Evolutionary conservation across 2,329 filamentous ascomycete species (phyloP).

Genomic region (Apiospora sp.): DNA sequence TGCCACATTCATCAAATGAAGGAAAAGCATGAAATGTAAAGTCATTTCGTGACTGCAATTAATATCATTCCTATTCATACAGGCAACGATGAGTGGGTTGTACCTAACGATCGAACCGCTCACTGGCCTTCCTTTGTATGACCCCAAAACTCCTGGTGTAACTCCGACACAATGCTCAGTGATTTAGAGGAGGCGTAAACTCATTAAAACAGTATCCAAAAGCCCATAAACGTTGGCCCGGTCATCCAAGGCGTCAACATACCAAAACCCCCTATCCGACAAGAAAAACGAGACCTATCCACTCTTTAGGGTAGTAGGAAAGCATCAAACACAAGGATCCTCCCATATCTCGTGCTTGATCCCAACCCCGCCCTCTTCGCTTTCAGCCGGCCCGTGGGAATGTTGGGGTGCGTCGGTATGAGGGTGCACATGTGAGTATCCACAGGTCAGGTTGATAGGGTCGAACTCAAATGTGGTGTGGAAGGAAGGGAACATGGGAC

Average conservation of each 20-base stretch:
- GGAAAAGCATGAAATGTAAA: background rate
- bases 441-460: constrained; percentile 44
- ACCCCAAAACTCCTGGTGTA: background rate
- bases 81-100: background rate
- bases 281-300: background rate
- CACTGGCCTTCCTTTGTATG: background rate
- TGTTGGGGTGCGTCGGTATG: constrained; percentile 38
- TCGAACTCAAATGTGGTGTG: constrained; percentile 50
- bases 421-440: constrained; percentile 41
- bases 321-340: constrained; percentile 26
- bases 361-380: constrained; percentile 37
- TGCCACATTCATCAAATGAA: background rate
- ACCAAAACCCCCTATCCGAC: background rate
- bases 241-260: background rate
- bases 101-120: background rate
- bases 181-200: background rate
- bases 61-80: background rate
- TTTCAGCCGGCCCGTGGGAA: constrained; percentile 37
- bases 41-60: background rate
- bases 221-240: background rate
- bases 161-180: background rate
- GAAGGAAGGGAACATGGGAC: constrained; percentile 49
- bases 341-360: constrained; percentile 49
- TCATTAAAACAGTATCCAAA: constrained; percentile 18
- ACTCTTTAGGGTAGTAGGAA: too few species aligned